These are phyloP conservation scores for Hagleromyces aurorensis DNA, from an alignment of 805 yeast species.

Conservation along the genomic window DNA sequence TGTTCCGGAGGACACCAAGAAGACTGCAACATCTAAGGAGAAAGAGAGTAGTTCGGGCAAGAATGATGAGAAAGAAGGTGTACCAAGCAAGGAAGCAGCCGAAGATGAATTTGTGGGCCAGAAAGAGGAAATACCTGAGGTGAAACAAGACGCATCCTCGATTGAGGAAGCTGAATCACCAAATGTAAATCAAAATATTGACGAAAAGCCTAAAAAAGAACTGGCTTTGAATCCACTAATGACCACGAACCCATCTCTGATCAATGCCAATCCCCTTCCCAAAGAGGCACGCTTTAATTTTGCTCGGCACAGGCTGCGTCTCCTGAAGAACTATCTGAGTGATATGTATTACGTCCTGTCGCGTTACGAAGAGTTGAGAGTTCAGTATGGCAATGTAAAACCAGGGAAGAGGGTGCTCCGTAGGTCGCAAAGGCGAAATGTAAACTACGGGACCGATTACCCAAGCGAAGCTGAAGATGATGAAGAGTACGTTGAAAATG, in stretches of 20 bases:
- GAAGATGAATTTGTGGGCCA: constrained; percentile 3
- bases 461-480: constrained; percentile 10
- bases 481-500: constrained; percentile 13
- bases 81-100: constrained; percentile 5
- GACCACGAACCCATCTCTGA: no score
- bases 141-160: neutral
- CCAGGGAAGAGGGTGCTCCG: constrained; percentile 26
- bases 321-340: constrained; percentile 15
- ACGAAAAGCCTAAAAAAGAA: constrained; percentile 1
- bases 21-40: neutral
- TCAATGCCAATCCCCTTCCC: constrained; percentile 19
- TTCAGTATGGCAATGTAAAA: constrained; percentile 39
- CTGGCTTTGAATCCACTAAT: constrained; percentile 1
- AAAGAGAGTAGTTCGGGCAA: neutral
- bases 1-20: constrained; percentile 5
- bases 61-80: constrained; percentile 2
- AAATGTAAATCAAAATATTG: constrained; percentile 2
- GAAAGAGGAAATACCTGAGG: constrained; percentile 4
- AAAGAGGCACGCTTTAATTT: constrained; percentile 19
- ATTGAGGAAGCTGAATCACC: constrained; percentile 1
- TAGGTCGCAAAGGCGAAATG: constrained; percentile 20
- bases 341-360: constrained; percentile 36
- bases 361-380: constrained; percentile 60
- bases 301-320: constrained; percentile 16
- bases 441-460: constrained; percentile 14